phyloP scores from a whole-genome alignment of 495 filamentous ascomycete genomes.

The Penicillium mononematosum region DNA sequence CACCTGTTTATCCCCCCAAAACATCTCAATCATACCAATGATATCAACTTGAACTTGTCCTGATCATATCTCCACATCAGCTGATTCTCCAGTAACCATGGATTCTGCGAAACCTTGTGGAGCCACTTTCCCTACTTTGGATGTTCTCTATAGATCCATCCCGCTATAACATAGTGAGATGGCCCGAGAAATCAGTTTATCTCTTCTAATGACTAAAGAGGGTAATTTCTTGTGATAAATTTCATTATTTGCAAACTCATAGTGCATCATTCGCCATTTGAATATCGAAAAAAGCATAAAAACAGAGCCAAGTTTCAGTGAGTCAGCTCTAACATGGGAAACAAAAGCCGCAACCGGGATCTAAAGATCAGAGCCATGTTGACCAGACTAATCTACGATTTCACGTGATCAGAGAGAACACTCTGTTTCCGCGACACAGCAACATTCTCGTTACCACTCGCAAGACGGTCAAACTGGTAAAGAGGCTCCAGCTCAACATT shows the following conservation, averaged over 20 bases:
- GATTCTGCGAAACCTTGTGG: conserved; percentile 4
- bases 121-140: neutral
- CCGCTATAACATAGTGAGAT: no score
- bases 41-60: neutral
- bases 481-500: conserved; percentile 58
- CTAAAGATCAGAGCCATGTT: neutral
- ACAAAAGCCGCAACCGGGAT: neutral
- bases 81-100: conserved; percentile 13
- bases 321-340: neutral
- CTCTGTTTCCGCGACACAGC: conserved; percentile 1
- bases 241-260: neutral
- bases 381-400: neutral
- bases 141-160: neutral
- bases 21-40: neutral
- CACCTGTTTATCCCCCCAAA: no score
- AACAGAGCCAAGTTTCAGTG: neutral
- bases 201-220: neutral
- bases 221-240: neutral
- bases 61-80: conserved; percentile 10
- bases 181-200: neutral
- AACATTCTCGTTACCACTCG: conserved; percentile 7
- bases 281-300: neutral
- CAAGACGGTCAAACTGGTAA: conserved; percentile 56
- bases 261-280: neutral
- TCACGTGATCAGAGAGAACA: conserved; percentile 6